Conservation (phyloP, 768 basidiomycete species). For the Paxillus involutus region DNA sequence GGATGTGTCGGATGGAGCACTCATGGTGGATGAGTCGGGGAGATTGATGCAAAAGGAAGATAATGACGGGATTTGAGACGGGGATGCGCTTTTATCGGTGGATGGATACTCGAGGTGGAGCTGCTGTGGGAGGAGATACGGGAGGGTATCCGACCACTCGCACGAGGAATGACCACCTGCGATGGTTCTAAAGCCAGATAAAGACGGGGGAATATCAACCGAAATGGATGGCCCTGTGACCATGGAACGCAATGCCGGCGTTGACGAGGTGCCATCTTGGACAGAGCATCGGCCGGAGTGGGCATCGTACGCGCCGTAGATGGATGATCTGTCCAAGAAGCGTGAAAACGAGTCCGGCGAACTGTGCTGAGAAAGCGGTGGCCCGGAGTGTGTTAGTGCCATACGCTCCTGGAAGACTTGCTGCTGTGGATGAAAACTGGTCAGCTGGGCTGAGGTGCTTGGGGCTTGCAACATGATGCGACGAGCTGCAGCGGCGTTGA, state of each 20-base stretch:
- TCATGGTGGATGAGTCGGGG: constrained; percentile 12
- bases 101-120: constrained; percentile 19
- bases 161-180: constrained; percentile 18
- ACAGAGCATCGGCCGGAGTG: constrained; percentile 7
- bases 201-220: constrained; percentile 20
- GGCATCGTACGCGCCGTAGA: constrained; percentile 17
- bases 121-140: constrained; percentile 16
- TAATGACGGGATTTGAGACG: neutral
- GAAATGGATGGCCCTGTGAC: constrained; percentile 7
- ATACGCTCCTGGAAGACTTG: constrained; percentile 16
- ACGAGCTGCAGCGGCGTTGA: neutral
- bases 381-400: constrained; percentile 4
- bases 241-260: constrained; percentile 14
- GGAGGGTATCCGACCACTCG: constrained; percentile 24
- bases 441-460: constrained; percentile 6
- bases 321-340: constrained; percentile 33
- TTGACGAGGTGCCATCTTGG: constrained; percentile 2
- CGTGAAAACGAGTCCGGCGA: constrained; percentile 23
- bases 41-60: constrained; percentile 9
- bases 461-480: constrained; percentile 11
- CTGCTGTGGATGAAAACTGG: constrained; percentile 14
- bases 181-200: constrained; percentile 21
- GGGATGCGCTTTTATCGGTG: constrained; percentile 10
- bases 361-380: constrained; percentile 11
- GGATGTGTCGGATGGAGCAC: constrained; percentile 1